Conservation (phyloP, 2,329 filamentous ascomycete genomes). For the Fusarium chuoi region DNA sequence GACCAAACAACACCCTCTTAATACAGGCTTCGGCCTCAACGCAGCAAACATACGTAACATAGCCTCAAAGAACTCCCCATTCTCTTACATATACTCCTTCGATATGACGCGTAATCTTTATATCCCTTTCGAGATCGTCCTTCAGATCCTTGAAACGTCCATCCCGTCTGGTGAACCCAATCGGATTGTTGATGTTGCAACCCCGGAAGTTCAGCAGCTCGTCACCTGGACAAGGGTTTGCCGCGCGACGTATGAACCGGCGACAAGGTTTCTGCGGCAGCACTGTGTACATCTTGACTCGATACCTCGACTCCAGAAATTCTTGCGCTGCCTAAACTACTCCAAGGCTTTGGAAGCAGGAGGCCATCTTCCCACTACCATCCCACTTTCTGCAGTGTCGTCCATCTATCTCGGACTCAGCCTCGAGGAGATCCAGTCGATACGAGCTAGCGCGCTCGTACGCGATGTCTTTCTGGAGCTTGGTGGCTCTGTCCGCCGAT, state of each 20-base stretch:
- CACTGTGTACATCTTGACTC: constrained; percentile 22
- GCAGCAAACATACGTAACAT: background rate
- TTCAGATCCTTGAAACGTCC: constrained; percentile 16
- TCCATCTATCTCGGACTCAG: constrained; percentile 24
- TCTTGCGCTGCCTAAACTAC: background rate
- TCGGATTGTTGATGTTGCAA: constrained; percentile 10
- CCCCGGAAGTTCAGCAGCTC: constrained; percentile 13
- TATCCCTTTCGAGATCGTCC: constrained; percentile 27
- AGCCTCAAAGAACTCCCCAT: background rate
- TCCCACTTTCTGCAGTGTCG: background rate
- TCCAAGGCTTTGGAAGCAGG: background rate
- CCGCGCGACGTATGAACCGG: constrained; percentile 13
- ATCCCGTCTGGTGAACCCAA: constrained; percentile 9
- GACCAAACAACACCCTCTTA: background rate
- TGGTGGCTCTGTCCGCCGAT: constrained; percentile 12
- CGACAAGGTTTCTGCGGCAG: constrained; percentile 14
- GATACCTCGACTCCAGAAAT: background rate
- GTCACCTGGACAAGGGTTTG: constrained; percentile 27
- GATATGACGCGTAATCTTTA: background rate
- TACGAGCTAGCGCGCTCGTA: background rate
- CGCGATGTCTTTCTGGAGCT: constrained; percentile 11
- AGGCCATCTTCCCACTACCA: background rate
- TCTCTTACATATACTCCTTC: background rate
- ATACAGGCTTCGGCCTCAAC: background rate
- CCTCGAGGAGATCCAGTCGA: background rate